Evolutionary conservation across 345 rosid genomes (phyloP), one percentile per base, ranked within the genome.

Genomic region (Balakata baccata): DNA sequence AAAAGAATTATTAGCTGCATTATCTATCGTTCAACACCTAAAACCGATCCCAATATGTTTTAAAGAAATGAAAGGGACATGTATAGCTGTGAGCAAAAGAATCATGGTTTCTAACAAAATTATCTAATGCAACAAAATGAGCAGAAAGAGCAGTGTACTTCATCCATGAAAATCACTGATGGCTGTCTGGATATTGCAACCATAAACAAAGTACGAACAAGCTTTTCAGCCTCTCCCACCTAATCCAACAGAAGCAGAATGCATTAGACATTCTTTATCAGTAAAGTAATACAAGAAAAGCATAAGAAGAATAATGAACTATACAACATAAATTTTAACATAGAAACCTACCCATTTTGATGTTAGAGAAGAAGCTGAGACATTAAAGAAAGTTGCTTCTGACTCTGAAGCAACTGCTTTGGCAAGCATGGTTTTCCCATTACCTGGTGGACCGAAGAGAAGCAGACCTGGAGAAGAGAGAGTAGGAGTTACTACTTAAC

Each of bases 141-240:
- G 25, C 41, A 62, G 71, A 59, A 75, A 81, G 70, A 47, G 22
- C 49, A 64, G 56, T 87, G 71, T 89, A 94, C 98, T 83, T 94
- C 97, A 69, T 94, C 98, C 77, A 94, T 89, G 85, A 94, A 94
- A 62, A 94, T 94, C 47, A 94, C 97, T 50, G 97, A 92, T 41
- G 98, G 98, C 80, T 94, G 98, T 81, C 89, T 87, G 57, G 97
- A 89, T 77, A 85, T 85, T 76, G 98, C 97, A 81, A 92, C 97
- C 85, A 87, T 82, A 79, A 94, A 94, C 71, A 94, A 87, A 75
- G 97, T 87, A 71, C 93, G 90, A 25, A 94, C 98, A 70, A 94
- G 95, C 86, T 92, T 94, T 80, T 94, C 98, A 75, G 85, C 98
- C 84, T 94, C 98, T 18, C 98, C 98, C 76, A 94, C 97, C 98